phyloP scores from a whole-genome alignment of 2,329 filamentous ascomycete species.

The Aspergillus pseudotamarii region DNA sequence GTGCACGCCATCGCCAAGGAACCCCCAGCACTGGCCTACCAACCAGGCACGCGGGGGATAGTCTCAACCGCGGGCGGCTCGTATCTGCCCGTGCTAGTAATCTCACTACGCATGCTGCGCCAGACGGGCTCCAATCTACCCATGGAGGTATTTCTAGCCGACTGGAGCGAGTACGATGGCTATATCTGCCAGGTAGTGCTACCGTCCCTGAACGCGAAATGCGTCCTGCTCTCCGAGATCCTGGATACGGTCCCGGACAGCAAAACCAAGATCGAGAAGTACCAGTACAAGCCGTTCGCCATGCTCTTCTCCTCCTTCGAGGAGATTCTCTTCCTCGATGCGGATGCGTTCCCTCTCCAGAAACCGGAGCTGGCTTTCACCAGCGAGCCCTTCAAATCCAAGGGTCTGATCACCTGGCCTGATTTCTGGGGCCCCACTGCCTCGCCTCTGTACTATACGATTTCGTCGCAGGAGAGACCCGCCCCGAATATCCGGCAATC shows the following conservation, averaged over 20 bases:
- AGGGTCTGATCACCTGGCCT: slow-evolving; percentile 49
- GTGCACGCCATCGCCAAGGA: slow-evolving; percentile 23
- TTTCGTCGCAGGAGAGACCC: slow-evolving; percentile 33
- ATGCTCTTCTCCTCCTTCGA: slow-evolving; percentile 55
- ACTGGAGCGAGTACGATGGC: slow-evolving; percentile 9
- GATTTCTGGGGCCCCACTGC: slow-evolving; percentile 49
- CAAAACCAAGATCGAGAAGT: slow-evolving; percentile 39
- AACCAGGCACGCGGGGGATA: slow-evolving; percentile 37
- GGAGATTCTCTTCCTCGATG: slow-evolving; percentile 53
- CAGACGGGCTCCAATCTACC: slow-evolving; percentile 22
- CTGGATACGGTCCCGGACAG: slow-evolving; percentile 30
- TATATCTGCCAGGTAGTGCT: slow-evolving; percentile 3
- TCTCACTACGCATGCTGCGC: slow-evolving; percentile 26
- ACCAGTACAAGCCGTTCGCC: slow-evolving; percentile 52
- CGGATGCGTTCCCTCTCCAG: slow-evolving; percentile 49
- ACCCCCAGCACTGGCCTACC: slow-evolving; percentile 30
- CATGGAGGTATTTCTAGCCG: slow-evolving; percentile 24
- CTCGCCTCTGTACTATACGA: slow-evolving; percentile 41
- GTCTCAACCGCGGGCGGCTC: slow-evolving; percentile 38
- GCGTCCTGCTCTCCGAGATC: slow-evolving; percentile 44
- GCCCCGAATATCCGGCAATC: slow-evolving; percentile 30
- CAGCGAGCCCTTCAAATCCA: slow-evolving; percentile 43
- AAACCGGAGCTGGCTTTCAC: slow-evolving; percentile 47
- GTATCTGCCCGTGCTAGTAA: slow-evolving; percentile 24
- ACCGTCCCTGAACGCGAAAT: slow-evolving; percentile 25